Evolutionary conservation across 306 rosid species (phyloP), one percentile per base, ranked within the genome.

Genomic region (Pterocarpus santalinus): DNA sequence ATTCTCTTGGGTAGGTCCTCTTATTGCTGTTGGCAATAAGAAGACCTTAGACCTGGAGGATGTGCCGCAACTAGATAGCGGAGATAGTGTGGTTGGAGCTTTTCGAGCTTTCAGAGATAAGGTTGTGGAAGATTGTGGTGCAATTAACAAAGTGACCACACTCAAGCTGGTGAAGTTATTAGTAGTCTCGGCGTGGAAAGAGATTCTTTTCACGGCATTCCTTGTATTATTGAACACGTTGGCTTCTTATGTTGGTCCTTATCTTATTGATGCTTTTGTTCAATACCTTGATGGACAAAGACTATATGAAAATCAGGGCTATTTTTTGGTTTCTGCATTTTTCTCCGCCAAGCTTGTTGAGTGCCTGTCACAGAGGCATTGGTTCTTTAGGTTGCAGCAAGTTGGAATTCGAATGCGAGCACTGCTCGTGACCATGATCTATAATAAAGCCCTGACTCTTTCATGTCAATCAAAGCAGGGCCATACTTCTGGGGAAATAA

Each of bases 201-300:
- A 67, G 56, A 74, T 82, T 13, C 12, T 75, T 58, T 47, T 68
- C 30, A 57, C 81, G 44, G 76, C 47, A 5, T 14, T 75, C 10
- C 68, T 75, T 34, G 77, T 56, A 51, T 56, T 67, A 17, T 2
- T 75, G 12, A 58, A 75, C 46, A 75, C 81, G 1, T 36, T 58
- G n/a, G 85, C 85, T 57, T 67, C 81, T 38, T 82, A 56, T 49
- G 85, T 82, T 46, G 85, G 85, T 14, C 81, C 85, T 4, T 82
- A 66, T 57, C 85, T 82, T 8, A 68, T 82, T 75, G 71, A 82
- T 55, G 30, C 33, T 16, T 75, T 82, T 75, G 81, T 75, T 47
- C 81, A 67, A 58, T 82, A 67, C 81, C 85, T 82, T 39, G 41
- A 75, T 61, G 81, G 81, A 17, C 9, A 58, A 5, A 55, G 15